These are phyloP conservation scores for Medicago truncatula DNA, from an alignment of 306 rosid species.

Conservation along the genomic window DNA sequence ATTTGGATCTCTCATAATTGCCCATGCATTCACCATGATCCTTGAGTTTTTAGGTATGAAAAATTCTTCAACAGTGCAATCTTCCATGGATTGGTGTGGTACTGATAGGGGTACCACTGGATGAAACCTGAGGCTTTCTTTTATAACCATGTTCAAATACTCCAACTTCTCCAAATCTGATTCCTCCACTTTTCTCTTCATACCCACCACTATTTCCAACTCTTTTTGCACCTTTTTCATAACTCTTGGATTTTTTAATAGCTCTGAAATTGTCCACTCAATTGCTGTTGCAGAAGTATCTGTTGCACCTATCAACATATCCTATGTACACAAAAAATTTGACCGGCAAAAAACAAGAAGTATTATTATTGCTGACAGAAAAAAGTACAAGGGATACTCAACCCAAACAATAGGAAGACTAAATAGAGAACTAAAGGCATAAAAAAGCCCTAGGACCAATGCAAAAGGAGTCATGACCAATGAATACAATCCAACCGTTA, in stretches of 20 bases:
- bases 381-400: too few species aligned
- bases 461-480: too few species aligned
- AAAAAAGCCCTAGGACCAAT: too few species aligned
- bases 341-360: too few species aligned
- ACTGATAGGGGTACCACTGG: slow-evolving; percentile 64
- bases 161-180: slow-evolving; percentile 55
- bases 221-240: slow-evolving; percentile 67
- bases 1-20: slow-evolving; percentile 46
- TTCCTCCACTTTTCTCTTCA: slow-evolving; percentile 66
- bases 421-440: too few species aligned
- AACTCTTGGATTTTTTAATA: slow-evolving; percentile 58
- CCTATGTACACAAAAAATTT: slow-evolving; percentile 37
- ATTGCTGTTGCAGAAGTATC: slow-evolving; percentile 64
- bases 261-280: slow-evolving; percentile 64
- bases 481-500: too few species aligned
- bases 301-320: slow-evolving; percentile 57
- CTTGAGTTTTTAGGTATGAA: slow-evolving; percentile 57
- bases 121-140: slow-evolving; percentile 67
- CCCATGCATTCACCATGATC: slow-evolving; percentile 45
- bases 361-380: too few species aligned
- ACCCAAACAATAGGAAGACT: too few species aligned
- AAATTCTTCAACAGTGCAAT: slow-evolving; percentile 52
- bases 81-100: slow-evolving; percentile 63
- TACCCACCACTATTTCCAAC: slow-evolving; percentile 58
- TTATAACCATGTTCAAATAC: slow-evolving; percentile 60